These are phyloP conservation scores for Albatrellus sp. DNA, from an alignment of 1,284 basidiomycete genomes.

Conservation along the genomic window DNA sequence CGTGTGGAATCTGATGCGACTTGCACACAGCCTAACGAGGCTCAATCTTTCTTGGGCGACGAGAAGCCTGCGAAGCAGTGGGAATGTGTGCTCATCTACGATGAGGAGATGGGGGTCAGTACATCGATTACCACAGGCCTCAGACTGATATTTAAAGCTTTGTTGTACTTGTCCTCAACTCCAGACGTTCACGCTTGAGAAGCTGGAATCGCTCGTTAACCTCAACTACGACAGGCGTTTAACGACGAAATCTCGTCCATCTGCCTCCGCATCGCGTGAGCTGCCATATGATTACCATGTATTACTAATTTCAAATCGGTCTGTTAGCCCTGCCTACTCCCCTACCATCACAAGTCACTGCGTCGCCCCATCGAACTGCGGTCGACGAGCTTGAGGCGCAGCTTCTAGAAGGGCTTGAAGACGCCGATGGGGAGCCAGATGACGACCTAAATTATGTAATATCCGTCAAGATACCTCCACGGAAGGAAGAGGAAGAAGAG, in stretches of 20 bases:
- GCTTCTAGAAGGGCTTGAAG: constrained; percentile 21
- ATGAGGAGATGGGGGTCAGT: constrained; percentile 55
- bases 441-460: constrained; percentile 16
- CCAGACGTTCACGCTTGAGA: constrained; percentile 62
- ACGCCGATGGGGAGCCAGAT: constrained; percentile 33
- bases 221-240: constrained; percentile 40
- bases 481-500: constrained; percentile 20
- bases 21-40: constrained; percentile 29
- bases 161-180: neutral
- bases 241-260: constrained; percentile 21
- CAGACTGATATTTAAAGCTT: constrained; percentile 1
- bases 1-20: neutral
- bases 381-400: constrained; percentile 22
- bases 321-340: constrained; percentile 10
- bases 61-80: constrained; percentile 48
- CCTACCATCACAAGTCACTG: constrained; percentile 12
- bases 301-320: neutral
- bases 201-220: constrained; percentile 50
- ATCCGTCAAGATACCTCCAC: neutral
- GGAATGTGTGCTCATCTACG: constrained; percentile 67
- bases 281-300: constrained; percentile 3
- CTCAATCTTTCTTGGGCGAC: constrained; percentile 41
- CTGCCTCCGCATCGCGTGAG: constrained; percentile 30
- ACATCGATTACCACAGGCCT: neutral
- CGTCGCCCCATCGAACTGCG: constrained; percentile 9